A percentile compares a stretch with the other conserved stretches of the same genome.
Conservation (phyloP, 2,329 filamentous ascomycete genomes). For the Pseudogymnoascus sp. region DNA sequence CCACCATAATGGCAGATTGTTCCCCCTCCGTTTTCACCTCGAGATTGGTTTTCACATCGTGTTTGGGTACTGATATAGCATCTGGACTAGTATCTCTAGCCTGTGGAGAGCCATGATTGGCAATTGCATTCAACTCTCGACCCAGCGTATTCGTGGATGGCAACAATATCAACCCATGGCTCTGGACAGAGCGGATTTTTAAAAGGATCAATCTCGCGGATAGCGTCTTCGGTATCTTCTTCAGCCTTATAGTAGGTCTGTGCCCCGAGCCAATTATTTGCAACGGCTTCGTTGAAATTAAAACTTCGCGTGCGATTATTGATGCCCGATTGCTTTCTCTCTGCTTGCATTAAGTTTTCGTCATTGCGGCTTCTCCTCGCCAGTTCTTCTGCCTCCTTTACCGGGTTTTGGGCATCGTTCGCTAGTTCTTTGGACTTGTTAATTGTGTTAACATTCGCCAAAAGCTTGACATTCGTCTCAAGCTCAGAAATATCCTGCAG, state of each 20-base stretch:
- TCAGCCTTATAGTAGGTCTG: neutral
- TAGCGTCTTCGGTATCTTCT: neutral
- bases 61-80: neutral
- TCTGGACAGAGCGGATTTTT: neutral
- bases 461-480: neutral
- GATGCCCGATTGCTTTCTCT: neutral
- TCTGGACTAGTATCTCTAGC: neutral
- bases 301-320: neutral
- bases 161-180: neutral
- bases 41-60: neutral
- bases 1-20: neutral
- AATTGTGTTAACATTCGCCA: neutral
- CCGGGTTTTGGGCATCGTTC: neutral
- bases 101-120: neutral
- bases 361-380: neutral
- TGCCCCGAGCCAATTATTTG: neutral
- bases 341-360: neutral
- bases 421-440: neutral
- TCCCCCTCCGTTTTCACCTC: neutral
- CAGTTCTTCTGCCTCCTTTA: neutral
- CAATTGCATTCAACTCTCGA: neutral
- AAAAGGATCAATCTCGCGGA: neutral
- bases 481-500: neutral
- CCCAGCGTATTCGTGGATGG: neutral
- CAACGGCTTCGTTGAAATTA: neutral